Percentiles rank a stretch among this genome's conserved stretches.
phyloP scores from a whole-genome alignment of 1,284 basidiomycete species.

The Boletus chippewaensis region DNA sequence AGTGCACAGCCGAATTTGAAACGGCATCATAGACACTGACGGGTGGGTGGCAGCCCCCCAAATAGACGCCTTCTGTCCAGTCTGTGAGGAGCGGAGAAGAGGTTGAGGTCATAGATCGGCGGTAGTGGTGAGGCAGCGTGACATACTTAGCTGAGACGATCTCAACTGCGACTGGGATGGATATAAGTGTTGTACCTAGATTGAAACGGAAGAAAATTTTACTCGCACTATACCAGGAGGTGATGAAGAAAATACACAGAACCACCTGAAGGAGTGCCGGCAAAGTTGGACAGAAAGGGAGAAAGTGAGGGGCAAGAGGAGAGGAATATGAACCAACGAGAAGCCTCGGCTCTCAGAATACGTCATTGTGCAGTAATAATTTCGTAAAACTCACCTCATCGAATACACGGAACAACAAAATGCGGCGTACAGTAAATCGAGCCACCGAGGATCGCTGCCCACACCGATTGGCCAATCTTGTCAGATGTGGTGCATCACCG shows the following conservation, averaged over 20 bases:
- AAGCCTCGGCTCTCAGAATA: constrained; percentile 9
- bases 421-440: constrained; percentile 11
- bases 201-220: neutral
- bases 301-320: constrained; percentile 3
- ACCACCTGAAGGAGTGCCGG: neutral
- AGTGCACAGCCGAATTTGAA: constrained; percentile 20
- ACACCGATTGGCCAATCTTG: constrained; percentile 19
- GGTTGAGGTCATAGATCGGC: constrained; percentile 3
- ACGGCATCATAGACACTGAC: constrained; percentile 12
- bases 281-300: constrained; percentile 4
- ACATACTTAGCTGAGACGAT: constrained; percentile 19
- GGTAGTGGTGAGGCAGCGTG: constrained; percentile 5
- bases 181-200: constrained; percentile 9
- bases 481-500: constrained; percentile 7
- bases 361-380: constrained; percentile 29
- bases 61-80: constrained; percentile 40
- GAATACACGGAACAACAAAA: constrained; percentile 18
- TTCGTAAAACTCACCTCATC: constrained; percentile 30
- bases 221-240: neutral
- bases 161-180: constrained; percentile 16
- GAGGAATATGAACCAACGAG: neutral
- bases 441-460: constrained; percentile 10
- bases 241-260: constrained; percentile 1
- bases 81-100: constrained; percentile 28
- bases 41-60: constrained; percentile 34